Evolutionary conservation across 2,329 filamentous ascomycete genomes (phyloP).

Genomic region (Colletotrichum tropicale): DNA sequence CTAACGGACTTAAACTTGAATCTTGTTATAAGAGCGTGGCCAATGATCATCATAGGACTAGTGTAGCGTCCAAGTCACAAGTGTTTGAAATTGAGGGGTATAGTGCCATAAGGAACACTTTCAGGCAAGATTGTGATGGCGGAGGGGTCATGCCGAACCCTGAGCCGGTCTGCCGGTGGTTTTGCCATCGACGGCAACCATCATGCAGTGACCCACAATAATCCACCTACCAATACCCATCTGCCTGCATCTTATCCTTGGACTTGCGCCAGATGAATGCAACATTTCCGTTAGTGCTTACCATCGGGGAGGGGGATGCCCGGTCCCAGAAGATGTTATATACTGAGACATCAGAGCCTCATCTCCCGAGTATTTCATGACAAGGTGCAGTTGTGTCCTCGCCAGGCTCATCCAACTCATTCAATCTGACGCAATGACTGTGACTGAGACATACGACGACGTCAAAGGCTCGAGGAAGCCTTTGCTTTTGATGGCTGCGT

Average conservation of each 20-base stretch:
- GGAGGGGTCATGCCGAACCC: background rate
- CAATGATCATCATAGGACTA: background rate
- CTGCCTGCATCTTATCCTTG: background rate
- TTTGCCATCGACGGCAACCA: background rate
- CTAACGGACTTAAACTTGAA: no score
- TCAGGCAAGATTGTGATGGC: background rate
- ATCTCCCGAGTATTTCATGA: background rate
- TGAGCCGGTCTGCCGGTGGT: background rate
- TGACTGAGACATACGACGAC: background rate
- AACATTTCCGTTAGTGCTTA: background rate
- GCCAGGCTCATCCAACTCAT: background rate
- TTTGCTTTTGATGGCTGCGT: conserved; percentile 24
- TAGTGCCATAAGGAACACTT: background rate
- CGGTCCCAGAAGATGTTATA: background rate
- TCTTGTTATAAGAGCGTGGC: no score
- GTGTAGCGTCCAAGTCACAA: background rate
- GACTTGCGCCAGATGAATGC: background rate
- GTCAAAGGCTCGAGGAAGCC: conserved; percentile 2
- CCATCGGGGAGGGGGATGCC: background rate
- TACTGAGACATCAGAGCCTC: background rate
- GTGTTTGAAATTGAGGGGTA: background rate
- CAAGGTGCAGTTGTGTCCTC: background rate
- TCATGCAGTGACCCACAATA: background rate
- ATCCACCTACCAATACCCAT: background rate
- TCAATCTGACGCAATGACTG: background rate